These are phyloP conservation scores for Xylaria grammica DNA, from an alignment of 495 filamentous ascomycete genomes.

Conservation along the genomic window DNA sequence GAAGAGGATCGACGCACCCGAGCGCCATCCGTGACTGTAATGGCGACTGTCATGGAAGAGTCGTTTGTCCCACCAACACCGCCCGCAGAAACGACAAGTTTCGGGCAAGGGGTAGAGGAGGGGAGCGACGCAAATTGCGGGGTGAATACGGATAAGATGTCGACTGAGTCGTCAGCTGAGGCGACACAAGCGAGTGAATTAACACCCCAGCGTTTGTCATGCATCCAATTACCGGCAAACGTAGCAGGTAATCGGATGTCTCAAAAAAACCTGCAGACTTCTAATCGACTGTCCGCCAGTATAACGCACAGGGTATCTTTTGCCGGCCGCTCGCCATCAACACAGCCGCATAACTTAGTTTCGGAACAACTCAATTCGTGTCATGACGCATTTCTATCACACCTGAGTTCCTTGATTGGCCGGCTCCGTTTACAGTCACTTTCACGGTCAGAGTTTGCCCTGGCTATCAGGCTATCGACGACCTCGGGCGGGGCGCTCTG, in stretches of 20 bases:
- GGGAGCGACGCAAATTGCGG: conserved; percentile 47
- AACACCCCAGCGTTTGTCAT: conserved; percentile 51
- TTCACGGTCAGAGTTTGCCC: conserved; percentile 79
- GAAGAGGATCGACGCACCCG: conserved; percentile 66
- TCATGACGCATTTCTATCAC: conserved; percentile 87
- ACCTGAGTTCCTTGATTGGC: conserved; percentile 90
- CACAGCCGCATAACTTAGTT: conserved; percentile 54
- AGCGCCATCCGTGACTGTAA: conserved; percentile 58
- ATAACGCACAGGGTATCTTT: conserved; percentile 61
- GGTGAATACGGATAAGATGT: conserved; percentile 32
- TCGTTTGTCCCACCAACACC: conserved; percentile 72
- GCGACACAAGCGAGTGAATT: conserved; percentile 39
- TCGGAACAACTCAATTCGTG: conserved; percentile 70
- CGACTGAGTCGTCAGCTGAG: conserved; percentile 37
- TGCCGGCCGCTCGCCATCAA: conserved; percentile 49
- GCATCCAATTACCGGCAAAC: conserved; percentile 39
- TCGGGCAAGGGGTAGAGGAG: conserved; percentile 39
- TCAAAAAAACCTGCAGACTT: conserved; percentile 34
- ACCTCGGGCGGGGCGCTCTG: conserved; percentile 79
- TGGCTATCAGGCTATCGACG: conserved; percentile 73
- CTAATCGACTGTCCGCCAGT: conserved; percentile 53
- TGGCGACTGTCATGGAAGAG: conserved; percentile 67
- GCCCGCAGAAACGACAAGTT: conserved; percentile 62
- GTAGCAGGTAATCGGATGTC: conserved; percentile 47
- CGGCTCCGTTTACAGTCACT: conserved; percentile 87